phyloP scores from a whole-genome alignment of 306 rosid species.

The Lagenaria siceraria region DNA sequence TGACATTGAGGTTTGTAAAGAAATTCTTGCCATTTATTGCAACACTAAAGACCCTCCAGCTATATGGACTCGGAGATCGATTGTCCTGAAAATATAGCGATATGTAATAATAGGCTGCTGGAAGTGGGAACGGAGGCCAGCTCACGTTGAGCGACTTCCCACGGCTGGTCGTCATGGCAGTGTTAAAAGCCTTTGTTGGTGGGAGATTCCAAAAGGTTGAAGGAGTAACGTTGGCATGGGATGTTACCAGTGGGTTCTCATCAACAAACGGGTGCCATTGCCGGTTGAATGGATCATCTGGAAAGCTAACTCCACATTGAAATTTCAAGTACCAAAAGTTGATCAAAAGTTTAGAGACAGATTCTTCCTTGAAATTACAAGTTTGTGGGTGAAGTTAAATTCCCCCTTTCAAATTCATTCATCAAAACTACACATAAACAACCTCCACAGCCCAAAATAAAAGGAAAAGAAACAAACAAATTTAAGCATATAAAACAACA shows the following conservation, averaged over 20 bases:
- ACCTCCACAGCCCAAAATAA: neutral
- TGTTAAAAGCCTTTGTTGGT: conserved; percentile 29
- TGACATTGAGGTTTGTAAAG: conserved; percentile 39
- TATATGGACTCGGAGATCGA: conserved; percentile 43
- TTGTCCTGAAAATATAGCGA: conserved; percentile 77
- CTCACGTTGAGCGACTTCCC: conserved; percentile 43
- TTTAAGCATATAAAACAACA: neutral
- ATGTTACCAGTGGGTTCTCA: conserved; percentile 28
- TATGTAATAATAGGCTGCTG: conserved; percentile 47
- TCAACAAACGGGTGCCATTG: conserved; percentile 65
- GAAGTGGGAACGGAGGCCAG: conserved; percentile 59
- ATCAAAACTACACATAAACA: neutral
- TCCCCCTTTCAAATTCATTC: neutral
- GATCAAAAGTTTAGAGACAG: neutral
- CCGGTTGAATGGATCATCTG: conserved; percentile 78
- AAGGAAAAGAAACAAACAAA: neutral
- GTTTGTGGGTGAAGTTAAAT: neutral
- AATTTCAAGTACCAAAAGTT: conserved; percentile 5
- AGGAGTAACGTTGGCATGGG: conserved; percentile 28
- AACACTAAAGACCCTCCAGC: conserved; percentile 71
- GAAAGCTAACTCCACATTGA: conserved; percentile 40
- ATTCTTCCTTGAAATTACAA: neutral
- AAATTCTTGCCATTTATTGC: conserved; percentile 42
- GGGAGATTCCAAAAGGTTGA: conserved; percentile 78
- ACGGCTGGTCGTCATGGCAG: conserved; percentile 42